Conservation (phyloP, 306 rosid genomes). For the Ochetophila trinervis region DNA sequence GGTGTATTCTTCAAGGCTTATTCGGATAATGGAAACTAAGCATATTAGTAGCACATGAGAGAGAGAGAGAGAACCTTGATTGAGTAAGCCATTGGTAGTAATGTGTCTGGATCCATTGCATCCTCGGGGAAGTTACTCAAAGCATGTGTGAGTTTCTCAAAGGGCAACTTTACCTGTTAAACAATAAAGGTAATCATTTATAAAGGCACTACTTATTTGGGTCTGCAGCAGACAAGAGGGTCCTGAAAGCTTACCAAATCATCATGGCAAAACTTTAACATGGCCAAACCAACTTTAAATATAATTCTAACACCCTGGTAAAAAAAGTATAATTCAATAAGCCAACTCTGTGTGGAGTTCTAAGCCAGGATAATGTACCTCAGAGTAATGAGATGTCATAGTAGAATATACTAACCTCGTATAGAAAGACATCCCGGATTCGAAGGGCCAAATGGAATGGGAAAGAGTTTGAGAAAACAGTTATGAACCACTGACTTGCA, state of each 20-base stretch:
- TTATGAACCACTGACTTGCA: constrained; percentile 99
- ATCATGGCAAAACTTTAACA: constrained; percentile 85
- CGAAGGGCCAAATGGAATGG: constrained; percentile 97
- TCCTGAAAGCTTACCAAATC: constrained; percentile 71
- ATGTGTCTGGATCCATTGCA: constrained; percentile 86
- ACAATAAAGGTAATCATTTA: constrained; percentile 5
- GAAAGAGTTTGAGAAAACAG: constrained; percentile 94
- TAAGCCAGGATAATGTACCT: constrained; percentile 15
- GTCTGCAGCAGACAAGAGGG: constrained; percentile 15
- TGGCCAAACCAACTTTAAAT: constrained; percentile 90
- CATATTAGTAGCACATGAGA: too few species aligned
- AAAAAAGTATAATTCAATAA: background rate
- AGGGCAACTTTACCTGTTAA: constrained; percentile 78
- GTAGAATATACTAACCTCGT: constrained; percentile 59
- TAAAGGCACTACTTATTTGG: constrained; percentile 11
- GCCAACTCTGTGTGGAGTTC: background rate
- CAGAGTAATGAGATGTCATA: constrained; percentile 1
- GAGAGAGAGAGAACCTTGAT: constrained; percentile 60
- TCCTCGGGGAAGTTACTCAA: constrained; percentile 87
- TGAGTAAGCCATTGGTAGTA: constrained; percentile 89
- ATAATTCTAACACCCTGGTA: constrained; percentile 89
- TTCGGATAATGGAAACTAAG: too few species aligned
- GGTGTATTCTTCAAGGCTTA: too few species aligned
- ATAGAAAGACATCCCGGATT: constrained; percentile 96
- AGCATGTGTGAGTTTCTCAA: constrained; percentile 90